phyloP scores from a whole-genome alignment of 371 early-diverging fungal genomes.

The Lichtheimia ramosa region DNA sequence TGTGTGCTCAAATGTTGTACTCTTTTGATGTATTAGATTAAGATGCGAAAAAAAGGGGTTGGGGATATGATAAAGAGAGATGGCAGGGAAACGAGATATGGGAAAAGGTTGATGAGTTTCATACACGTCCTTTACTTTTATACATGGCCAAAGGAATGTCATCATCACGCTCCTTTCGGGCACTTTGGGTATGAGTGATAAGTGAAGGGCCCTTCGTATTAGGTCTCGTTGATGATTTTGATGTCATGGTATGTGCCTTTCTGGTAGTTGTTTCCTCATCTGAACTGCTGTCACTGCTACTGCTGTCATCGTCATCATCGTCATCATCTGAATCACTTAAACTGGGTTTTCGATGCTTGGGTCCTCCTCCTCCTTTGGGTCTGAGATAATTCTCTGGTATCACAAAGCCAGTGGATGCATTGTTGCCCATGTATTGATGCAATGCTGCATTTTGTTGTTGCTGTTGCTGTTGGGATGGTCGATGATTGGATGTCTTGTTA shows the following conservation, averaged over 20 bases:
- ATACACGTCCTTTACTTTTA: constrained; percentile 8
- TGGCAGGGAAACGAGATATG: too few relatives aligned
- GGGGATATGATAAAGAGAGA: too few relatives aligned
- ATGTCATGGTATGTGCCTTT: constrained; percentile 5
- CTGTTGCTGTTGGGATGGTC: constrained; percentile 2
- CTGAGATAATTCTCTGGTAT: constrained; percentile 44
- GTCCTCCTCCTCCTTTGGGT: constrained; percentile 3
- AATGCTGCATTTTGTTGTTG: constrained; percentile 4
- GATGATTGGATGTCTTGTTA: too few relatives aligned
- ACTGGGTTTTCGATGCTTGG: constrained; percentile 3
- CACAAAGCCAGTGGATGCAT: constrained; percentile 41
- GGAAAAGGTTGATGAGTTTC: too few relatives aligned
- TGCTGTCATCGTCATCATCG: constrained; percentile 4
- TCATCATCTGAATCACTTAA: not conserved
- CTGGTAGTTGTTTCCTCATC: constrained; percentile 22
- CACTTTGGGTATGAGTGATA: constrained; percentile 6
- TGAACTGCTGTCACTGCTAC: constrained; percentile 14
- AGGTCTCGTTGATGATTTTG: constrained; percentile 3
- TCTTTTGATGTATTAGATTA: too few relatives aligned
- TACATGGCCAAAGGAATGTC: constrained; percentile 23
- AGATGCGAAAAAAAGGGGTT: too few relatives aligned
- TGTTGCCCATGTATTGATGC: constrained; percentile 11
- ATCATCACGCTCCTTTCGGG: constrained; percentile 9
- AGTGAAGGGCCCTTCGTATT: constrained; percentile 1
- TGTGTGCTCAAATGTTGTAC: too few relatives aligned